Evolutionary conservation across 495 filamentous ascomycete species (phyloP).

Genomic region (Copromyces sp.): DNA sequence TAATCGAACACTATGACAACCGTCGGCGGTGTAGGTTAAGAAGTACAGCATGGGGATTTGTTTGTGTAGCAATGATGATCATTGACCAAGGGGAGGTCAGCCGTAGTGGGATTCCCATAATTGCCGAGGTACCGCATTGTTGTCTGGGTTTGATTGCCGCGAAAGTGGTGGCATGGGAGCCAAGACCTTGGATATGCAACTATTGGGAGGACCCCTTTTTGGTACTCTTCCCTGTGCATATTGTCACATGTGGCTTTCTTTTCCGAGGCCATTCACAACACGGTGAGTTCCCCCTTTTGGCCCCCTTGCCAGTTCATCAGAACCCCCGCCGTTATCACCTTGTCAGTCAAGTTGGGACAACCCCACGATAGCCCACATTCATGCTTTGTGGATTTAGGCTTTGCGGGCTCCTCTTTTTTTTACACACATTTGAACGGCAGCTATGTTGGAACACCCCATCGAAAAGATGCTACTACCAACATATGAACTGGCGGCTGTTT

Average conservation of each 20-base stretch:
- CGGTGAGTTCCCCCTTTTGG: not conserved
- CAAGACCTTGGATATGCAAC: not conserved
- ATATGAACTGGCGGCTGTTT: not conserved
- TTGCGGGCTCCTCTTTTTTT: not conserved
- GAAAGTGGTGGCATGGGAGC: not conserved
- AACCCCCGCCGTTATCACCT: not conserved
- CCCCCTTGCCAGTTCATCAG: not conserved
- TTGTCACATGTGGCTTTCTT: not conserved
- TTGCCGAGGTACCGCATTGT: not conserved
- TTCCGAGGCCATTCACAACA: not conserved
- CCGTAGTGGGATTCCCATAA: not conserved
- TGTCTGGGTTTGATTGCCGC: not conserved
- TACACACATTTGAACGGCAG: not conserved
- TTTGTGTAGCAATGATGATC: not conserved
- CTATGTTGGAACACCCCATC: not conserved
- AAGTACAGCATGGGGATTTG: not conserved
- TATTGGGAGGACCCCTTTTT: not conserved
- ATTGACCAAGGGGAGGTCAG: not conserved
- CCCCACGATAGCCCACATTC: not conserved
- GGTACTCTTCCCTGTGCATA: not conserved
- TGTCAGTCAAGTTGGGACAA: not conserved
- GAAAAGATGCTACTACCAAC: not conserved
- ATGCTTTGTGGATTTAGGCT: not conserved
- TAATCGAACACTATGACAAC: not conserved
- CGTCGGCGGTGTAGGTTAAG: not conserved